phyloP scores from a whole-genome alignment of 805 yeast genomes.

The Wickerhamomyces queroliae region DNA sequence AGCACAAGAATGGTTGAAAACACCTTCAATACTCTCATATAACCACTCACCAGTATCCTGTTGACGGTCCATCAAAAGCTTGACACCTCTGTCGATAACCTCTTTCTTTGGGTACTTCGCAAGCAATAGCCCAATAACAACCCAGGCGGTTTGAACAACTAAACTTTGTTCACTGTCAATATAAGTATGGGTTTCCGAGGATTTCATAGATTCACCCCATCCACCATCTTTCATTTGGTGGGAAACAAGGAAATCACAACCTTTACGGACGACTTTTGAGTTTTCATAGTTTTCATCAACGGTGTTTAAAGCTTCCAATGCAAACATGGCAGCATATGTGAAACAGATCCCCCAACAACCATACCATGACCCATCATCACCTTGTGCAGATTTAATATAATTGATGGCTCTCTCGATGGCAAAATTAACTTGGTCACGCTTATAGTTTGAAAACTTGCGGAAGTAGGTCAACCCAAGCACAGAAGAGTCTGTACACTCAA shows the following conservation, averaged over 20 bases:
- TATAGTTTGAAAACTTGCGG: conserved; percentile 57
- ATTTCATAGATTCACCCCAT: conserved; percentile 94
- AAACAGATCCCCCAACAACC: conserved; percentile 98
- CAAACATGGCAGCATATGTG: conserved; percentile 97
- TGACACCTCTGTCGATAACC: conserved; percentile 59
- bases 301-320: conserved; percentile 81
- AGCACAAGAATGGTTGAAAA: conserved; percentile 89
- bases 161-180: conserved; percentile 58
- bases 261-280: conserved; percentile 56
- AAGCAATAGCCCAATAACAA: conserved; percentile 68
- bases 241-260: conserved; percentile 77
- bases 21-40: conserved; percentile 87
- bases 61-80: conserved; percentile 62
- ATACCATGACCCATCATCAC: conserved; percentile 90
- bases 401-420: conserved; percentile 71
- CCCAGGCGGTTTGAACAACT: conserved; percentile 94
- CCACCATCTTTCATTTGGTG: conserved; percentile 90
- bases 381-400: conserved; percentile 66
- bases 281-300: conserved; percentile 60
- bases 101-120: conserved; percentile 72
- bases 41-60: conserved; percentile 75
- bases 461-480: conserved; percentile 85
- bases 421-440: conserved; percentile 54
- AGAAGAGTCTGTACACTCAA: conserved; percentile 95
- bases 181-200: conserved; percentile 75